Base-by-base conservation (phyloP, 2,329 filamentous ascomycete genomes). In the Talaromyces sp. region DNA sequence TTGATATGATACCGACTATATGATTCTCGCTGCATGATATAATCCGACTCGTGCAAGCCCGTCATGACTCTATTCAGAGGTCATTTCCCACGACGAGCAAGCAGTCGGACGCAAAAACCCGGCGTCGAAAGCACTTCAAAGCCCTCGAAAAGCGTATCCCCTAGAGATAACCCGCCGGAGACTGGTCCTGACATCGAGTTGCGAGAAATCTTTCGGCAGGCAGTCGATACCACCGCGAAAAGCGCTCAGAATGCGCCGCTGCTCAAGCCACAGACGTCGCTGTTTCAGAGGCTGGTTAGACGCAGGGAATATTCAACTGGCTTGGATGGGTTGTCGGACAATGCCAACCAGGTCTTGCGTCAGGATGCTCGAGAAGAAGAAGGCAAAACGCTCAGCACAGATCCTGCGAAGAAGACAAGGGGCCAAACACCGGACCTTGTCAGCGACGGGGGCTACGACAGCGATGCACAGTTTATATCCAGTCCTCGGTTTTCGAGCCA, bases 371-470 rank as follows among this genome's bases (percentile, higher is more conserved):
- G 24, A n/a, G 49, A 52, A 52, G 9, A 21, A 10, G 11, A 46
- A 5, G 6, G 26, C 3, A 13, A 11, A 17, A 13, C 8, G 19
- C 49, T 52, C 24, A 29, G 49, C 24, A 29, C 24, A 52, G 49
- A n/a, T 46, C n/a, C 43, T n/a, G 43, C 11, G 14, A 26, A 21
- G 51, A 52, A 10, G 24, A 55, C 24, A 56, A 24, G 35, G 17
- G 29, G 27, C 46, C 43, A 38, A 17, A 55, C 52, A 10, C 56
- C 49, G 7, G 75, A 72, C 56, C 62, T 75, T 59, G 69, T 71
- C 64, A 78, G 71, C 38, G 75, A 75, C 38, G 67, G 67, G 58
- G 73, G 69, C 8, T 78, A 78, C 61, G 76, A 78, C 59, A 78
- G 75, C 54, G 76, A 78, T 66, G 75, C 75, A 11, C 74, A 73